Evolutionary conservation across 352 stramenopile species (phyloP), one percentile per base, ranked within the genome.

Genomic region (Globisporangium apiculatum): DNA sequence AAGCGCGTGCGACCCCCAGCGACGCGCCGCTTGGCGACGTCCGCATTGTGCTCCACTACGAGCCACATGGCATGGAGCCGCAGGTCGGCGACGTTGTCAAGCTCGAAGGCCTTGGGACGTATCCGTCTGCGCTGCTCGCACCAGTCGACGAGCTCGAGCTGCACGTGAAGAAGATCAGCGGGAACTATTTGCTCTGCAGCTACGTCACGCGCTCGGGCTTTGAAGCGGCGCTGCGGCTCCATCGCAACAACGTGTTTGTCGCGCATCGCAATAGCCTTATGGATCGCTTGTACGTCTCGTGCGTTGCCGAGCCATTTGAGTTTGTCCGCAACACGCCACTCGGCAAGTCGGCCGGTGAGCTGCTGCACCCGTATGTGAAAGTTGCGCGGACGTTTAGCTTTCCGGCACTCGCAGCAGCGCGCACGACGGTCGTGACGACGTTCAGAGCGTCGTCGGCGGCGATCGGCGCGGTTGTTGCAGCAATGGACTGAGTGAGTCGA

Each of bases 241-340:
- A 92, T 56, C 79, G 83, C 51, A 89, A 92, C 65, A 85, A 73
- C 35, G 80, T 92, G 12, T 92, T 89, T 58, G 83, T 92, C 42
- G 66, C 71, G 49, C 80, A 92, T 53, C 79, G 83, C 45, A 76
- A 75, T 52, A 92, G 79, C 59, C 53, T 89, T 4, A 62, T 86
- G 3, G 80, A 92, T 58, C 76, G 79, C 15, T 60, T 90, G 12
- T 92, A 90, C 59, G 78, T 87, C 60, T 60, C 64, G 36, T 87
- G 74, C 47, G 64, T 92, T 38, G 72, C 79, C 24, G 72, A 86
- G 67, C 83, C 80, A 53, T 72, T 90, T 51, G 79, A 89, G 66
- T 92, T 90, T 56, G 62, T 89, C 24, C 63, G 60, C 37, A 76
- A 55, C 61, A 92, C 83, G 40, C 83, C 82, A 3, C 72, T 92